Conservation (phyloP, 1,284 basidiomycete genomes). For the Pascua sp. region DNA sequence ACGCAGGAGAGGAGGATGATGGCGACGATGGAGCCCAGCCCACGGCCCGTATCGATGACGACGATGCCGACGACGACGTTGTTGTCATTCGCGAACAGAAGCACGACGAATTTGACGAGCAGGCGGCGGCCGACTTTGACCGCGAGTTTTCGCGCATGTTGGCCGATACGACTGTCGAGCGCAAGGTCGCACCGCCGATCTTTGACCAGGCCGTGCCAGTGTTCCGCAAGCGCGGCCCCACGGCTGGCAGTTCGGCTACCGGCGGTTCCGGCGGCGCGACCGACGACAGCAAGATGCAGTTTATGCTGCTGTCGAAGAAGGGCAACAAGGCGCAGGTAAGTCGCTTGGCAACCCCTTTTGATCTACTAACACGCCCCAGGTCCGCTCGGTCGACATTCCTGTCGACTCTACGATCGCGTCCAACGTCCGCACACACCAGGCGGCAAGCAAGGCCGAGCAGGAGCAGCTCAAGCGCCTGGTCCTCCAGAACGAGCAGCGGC, state of each 20-base stretch:
- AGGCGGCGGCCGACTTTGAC: slow-evolving; percentile 88
- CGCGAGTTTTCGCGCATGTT: slow-evolving; percentile 95
- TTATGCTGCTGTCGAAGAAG: slow-evolving; percentile 87
- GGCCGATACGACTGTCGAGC: slow-evolving; percentile 74
- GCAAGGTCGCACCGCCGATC: slow-evolving; percentile 73
- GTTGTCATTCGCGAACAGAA: slow-evolving; percentile 55
- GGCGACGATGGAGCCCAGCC: slow-evolving; percentile 65
- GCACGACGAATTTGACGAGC: slow-evolving; percentile 56
- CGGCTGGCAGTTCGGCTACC: slow-evolving; percentile 47
- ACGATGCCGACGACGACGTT: slow-evolving; percentile 62
- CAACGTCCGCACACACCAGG: slow-evolving; percentile 81
- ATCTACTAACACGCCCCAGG: slow-evolving; percentile 51
- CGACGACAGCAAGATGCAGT: slow-evolving; percentile 65
- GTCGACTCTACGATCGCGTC: slow-evolving; percentile 78
- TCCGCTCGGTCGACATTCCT: slow-evolving; percentile 80
- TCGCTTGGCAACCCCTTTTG: not conserved
- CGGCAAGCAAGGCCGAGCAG: slow-evolving; percentile 89
- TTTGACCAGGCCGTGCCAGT: slow-evolving; percentile 74
- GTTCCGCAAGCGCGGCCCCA: slow-evolving; percentile 63
- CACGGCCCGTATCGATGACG: slow-evolving; percentile 14
- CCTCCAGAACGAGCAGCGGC: slow-evolving; percentile 52
- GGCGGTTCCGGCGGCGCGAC: not conserved
- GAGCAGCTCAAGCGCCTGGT: slow-evolving; percentile 90
- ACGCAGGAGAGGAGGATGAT: slow-evolving; percentile 66
- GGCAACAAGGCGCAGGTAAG: slow-evolving; percentile 87